A percentile compares a stretch with the other conserved stretches of the same genome.
phyloP scores from a whole-genome alignment of 2,329 filamentous ascomycete genomes.

The Fusarium beomiforme region DNA sequence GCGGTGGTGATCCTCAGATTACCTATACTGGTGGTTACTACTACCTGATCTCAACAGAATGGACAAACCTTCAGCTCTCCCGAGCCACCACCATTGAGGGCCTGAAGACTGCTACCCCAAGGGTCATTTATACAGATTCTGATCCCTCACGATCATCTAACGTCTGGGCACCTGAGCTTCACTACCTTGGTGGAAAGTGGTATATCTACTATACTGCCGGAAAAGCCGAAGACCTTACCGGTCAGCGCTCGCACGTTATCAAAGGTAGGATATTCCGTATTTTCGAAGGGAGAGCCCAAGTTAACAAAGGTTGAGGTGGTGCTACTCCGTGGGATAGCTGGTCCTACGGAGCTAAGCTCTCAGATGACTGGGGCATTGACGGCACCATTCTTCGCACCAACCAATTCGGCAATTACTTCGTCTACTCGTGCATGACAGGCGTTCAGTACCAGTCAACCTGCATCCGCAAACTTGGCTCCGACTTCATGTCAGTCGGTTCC shows the following conservation, averaged over 20 bases:
- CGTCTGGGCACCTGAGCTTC: constrained; percentile 68
- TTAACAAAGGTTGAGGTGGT: constrained; percentile 51
- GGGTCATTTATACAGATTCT: constrained; percentile 60
- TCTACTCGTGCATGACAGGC: constrained; percentile 63
- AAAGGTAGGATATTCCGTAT: constrained; percentile 50
- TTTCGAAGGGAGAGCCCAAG: accelerated
- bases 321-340: constrained; percentile 62
- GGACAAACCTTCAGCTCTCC: constrained; percentile 64
- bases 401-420: constrained; percentile 59
- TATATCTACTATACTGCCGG: constrained; percentile 68
- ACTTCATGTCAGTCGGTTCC: constrained; percentile 54
- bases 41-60: constrained; percentile 66
- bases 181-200: constrained; percentile 60
- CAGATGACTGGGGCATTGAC: constrained; percentile 63
- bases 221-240: constrained; percentile 53
- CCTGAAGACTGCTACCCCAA: constrained; percentile 62
- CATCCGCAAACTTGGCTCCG: constrained; percentile 51
- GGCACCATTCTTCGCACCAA: constrained; percentile 61
- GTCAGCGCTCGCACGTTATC: constrained; percentile 63
- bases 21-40: constrained; percentile 64
- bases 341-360: constrained; percentile 59
- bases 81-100: constrained; percentile 63
- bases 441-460: constrained; percentile 51
- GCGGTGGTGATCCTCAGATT: constrained; percentile 64
- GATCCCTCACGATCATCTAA: constrained; percentile 61